These are phyloP conservation scores for Mortierella sp. DNA, from an alignment of 371 early-diverging fungal genomes.

Conservation along the genomic window DNA sequence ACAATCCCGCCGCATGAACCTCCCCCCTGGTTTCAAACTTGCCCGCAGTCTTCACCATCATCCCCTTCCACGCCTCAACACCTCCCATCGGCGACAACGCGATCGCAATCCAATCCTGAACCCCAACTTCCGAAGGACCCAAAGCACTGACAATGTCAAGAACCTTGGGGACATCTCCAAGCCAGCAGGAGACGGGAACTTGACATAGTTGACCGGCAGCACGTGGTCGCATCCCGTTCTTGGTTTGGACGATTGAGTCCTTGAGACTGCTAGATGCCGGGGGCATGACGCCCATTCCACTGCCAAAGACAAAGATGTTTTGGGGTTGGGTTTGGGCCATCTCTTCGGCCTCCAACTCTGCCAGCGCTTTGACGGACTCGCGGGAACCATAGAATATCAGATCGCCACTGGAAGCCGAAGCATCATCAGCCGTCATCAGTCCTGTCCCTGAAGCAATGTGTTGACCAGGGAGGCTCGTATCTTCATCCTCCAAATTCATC, in stretches of 20 bases:
- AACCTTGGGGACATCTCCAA: slow-evolving; percentile 50
- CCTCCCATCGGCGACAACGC: slow-evolving; percentile 55
- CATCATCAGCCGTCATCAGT: slow-evolving; percentile 2
- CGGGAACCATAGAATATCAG: slow-evolving; percentile 52
- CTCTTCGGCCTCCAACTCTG: slow-evolving; percentile 47
- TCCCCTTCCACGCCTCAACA: slow-evolving; percentile 35
- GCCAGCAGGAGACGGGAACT: slow-evolving; percentile 48
- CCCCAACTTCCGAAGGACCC: slow-evolving; percentile 20
- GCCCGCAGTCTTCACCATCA: slow-evolving; percentile 43
- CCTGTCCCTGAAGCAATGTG: neutral
- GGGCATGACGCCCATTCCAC: slow-evolving; percentile 41
- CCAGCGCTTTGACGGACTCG: slow-evolving; percentile 46
- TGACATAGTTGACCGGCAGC: slow-evolving; percentile 27
- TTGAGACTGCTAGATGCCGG: neutral
- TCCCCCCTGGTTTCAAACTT: slow-evolving; percentile 39
- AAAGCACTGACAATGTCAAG: slow-evolving; percentile 29
- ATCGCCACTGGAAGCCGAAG: slow-evolving; percentile 25
- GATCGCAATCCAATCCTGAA: slow-evolving; percentile 54
- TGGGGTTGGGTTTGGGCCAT: slow-evolving; percentile 14
- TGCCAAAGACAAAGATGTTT: slow-evolving; percentile 33
- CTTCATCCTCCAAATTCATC: slow-evolving; percentile 41
- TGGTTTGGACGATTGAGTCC: neutral
- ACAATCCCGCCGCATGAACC: slow-evolving; percentile 41
- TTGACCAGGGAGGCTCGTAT: neutral
- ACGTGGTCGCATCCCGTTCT: neutral